Base-by-base conservation (phyloP, 1,284 basidiomycete species). In the Neotropicomus parvogracilis region DNA sequence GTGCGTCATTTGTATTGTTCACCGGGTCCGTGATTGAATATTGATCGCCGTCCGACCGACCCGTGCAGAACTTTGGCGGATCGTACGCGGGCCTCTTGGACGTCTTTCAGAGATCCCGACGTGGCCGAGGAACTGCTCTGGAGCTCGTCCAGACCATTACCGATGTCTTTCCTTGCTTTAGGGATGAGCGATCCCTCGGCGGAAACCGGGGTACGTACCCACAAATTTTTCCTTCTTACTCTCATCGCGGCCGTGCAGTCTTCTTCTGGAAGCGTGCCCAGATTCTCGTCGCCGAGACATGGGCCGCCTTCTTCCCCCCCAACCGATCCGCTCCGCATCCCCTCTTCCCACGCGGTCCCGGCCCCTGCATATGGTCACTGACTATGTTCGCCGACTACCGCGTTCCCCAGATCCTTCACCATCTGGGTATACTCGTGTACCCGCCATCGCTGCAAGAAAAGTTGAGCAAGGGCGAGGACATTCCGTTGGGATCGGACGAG, bases 361-460 rank as follows among this genome's bases (percentile, higher is more conserved):
- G 83, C 4, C 72, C 85, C 21, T 66, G 69, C 33, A 85, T 87
- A 49, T 72, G 77, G 41, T 70, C 81, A 41, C 74, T 91, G 10
- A 90, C 88, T 13, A 91, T 91, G 89, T 91, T 91, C 64, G 87
- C 89, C 5, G 89, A 91, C 69, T 91, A 91, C 65, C 81, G 88
- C 36, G 85, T 91, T 7, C 89, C 88, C 3, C 89, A 91, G 63
- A 87, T 91, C 49, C 69, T 91, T 24, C 85, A 91, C 65, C 88
- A 89, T 59, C 75, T 91, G 14, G 72, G 76, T 33, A 83, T 90
- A 53, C 72, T 91, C 40, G 64, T 72, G 1, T 91, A 91, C 66
- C 80, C 87, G 3, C 65, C 74, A 0, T 62, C 73, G 4, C 74
- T 91, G 39, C 59, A 77, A 10, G 62, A 68, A 13, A 69, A 72